These are phyloP conservation scores for Coix lacrymajobi DNA, from an alignment of 176 grass and related monocot species.

Conservation along the genomic window DNA sequence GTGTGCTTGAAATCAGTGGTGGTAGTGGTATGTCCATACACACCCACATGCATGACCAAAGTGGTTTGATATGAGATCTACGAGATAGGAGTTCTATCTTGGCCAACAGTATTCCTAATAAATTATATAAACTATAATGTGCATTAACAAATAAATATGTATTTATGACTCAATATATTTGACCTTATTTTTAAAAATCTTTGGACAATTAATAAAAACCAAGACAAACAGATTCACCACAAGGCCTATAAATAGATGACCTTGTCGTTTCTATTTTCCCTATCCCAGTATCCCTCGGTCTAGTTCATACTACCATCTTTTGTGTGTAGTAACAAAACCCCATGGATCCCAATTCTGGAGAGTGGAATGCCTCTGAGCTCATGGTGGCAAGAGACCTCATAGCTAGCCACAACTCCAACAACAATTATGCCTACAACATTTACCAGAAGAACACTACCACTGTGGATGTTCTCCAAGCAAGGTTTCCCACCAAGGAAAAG, in stretches of 20 bases:
- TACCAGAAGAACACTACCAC: background rate
- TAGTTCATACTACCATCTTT: background rate
- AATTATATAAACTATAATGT: no score
- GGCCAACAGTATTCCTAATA: no score
- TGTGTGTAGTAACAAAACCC: background rate
- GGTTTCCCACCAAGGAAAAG: conserved; percentile 2
- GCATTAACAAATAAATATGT: no score
- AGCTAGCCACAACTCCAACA: background rate
- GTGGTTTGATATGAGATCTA: no score
- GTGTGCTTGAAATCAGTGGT: no score
- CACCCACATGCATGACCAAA: no score
- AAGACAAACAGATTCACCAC: background rate
- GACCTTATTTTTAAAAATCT: background rate
- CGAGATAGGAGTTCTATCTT: no score
- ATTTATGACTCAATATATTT: no score
- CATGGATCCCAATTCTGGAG: background rate
- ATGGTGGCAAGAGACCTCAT: background rate
- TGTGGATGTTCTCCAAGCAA: background rate
- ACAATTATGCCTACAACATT: background rate
- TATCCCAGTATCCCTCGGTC: background rate
- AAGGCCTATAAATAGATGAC: background rate
- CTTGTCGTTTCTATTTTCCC: background rate
- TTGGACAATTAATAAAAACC: background rate
- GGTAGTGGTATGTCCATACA: no score
- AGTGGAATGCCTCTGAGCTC: background rate